Conservation (phyloP, 345 rosid genomes). For the Pistacia vera region DNA sequence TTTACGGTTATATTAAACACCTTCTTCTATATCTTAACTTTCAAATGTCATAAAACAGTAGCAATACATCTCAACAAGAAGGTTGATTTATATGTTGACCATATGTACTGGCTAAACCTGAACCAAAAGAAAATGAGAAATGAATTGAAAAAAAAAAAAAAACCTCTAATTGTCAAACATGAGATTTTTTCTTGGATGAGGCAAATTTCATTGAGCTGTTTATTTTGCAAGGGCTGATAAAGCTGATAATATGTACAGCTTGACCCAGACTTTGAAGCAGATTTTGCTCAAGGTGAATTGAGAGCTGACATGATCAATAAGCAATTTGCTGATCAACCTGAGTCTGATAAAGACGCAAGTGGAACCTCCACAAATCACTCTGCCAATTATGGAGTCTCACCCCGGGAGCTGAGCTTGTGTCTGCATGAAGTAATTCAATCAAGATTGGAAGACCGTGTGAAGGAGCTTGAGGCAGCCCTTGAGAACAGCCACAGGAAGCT, state of each 20-base stretch:
- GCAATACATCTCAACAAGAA: background rate
- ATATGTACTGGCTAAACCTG: background rate
- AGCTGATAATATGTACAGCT: conserved; percentile 43
- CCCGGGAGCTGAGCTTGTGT: conserved; percentile 73
- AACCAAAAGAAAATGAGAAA: background rate
- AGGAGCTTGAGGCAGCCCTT: conserved; percentile 78
- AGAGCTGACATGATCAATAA: conserved; percentile 33
- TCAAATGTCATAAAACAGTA: background rate
- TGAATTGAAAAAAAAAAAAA: background rate
- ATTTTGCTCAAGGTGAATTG: conserved; percentile 70
- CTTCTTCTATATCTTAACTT: background rate
- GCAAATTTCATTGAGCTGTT: background rate
- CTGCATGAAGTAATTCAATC: conserved; percentile 69
- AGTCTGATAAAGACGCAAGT: conserved; percentile 56
- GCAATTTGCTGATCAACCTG: conserved; percentile 34
- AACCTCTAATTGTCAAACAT: background rate
- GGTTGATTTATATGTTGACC: background rate
- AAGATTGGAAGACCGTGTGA: conserved; percentile 61
- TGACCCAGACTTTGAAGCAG: conserved; percentile 56
- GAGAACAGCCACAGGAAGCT: conserved; percentile 71
- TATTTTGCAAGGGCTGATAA: conserved; percentile 16
- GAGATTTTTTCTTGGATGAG: background rate
- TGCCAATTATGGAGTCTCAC: conserved; percentile 71
- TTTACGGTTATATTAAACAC: too few relatives aligned
- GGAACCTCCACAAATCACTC: conserved; percentile 47